These are phyloP conservation scores for Pseudogymnoascus sp. DNA, from an alignment of 2,329 filamentous ascomycete genomes.

Conservation along the genomic window DNA sequence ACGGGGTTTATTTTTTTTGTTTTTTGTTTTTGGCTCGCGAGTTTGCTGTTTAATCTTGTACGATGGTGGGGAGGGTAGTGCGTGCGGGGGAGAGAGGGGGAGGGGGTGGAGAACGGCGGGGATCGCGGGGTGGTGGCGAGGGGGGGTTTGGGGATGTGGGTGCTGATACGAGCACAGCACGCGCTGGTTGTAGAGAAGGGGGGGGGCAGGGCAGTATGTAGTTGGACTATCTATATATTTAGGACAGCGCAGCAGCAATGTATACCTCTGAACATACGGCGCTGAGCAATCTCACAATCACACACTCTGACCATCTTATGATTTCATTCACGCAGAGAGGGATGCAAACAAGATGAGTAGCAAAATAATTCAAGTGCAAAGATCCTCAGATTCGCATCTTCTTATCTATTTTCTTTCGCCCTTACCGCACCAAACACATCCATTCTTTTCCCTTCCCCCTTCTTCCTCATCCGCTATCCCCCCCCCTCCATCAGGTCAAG, in stretches of 20 bases:
- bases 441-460: background rate
- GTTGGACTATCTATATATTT: background rate
- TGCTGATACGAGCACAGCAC: background rate
- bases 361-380: background rate
- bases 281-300: background rate
- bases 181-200: background rate
- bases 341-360: background rate
- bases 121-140: background rate
- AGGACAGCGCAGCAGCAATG: background rate
- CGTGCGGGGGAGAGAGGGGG: background rate
- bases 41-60: background rate
- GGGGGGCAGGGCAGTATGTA: background rate
- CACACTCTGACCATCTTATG: background rate
- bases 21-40: background rate
- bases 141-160: background rate
- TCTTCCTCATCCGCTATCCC: background rate
- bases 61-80: background rate
- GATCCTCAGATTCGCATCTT: slow-evolving; percentile 3
- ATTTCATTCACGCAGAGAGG: background rate
- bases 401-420: background rate
- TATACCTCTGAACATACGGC: background rate
- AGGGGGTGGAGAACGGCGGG: background rate
- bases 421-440: background rate
- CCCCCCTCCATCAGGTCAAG: background rate
- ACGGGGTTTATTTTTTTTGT: background rate